Conservation (phyloP, 768 basidiomycete species). For the Panus rudis region DNA sequence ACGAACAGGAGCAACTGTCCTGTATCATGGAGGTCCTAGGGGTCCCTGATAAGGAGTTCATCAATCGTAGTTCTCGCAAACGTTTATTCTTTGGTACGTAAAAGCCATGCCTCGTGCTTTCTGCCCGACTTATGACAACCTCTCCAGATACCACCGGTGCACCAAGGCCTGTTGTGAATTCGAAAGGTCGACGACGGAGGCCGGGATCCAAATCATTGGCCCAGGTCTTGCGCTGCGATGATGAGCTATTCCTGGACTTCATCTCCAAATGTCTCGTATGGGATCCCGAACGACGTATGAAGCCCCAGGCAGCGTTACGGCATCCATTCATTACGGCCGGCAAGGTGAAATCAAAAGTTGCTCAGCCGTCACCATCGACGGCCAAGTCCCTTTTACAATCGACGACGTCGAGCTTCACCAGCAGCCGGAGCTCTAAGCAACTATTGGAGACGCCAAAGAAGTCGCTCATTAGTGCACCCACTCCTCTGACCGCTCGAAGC, state of each 20-base stretch:
- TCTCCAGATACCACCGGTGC: slow-evolving; percentile 81
- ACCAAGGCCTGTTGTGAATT: slow-evolving; percentile 90
- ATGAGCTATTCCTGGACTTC: slow-evolving; percentile 95
- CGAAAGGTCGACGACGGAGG: slow-evolving; percentile 87
- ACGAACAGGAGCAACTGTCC: slow-evolving; percentile 95
- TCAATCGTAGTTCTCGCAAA: slow-evolving; percentile 90
- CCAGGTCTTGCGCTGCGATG: slow-evolving; percentile 85
- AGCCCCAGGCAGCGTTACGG: slow-evolving; percentile 86
- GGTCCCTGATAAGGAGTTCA: slow-evolving; percentile 88
- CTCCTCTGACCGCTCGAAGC: slow-evolving; percentile 75
- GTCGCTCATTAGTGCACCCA: slow-evolving; percentile 83
- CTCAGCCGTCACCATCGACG: slow-evolving; percentile 34
- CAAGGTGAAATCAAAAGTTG: slow-evolving; percentile 41
- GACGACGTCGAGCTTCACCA: slow-evolving; percentile 42
- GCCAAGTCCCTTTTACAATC: slow-evolving; percentile 54
- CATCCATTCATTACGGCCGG: slow-evolving; percentile 83
- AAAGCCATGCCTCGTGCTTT: neutral
- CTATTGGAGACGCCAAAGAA: slow-evolving; percentile 78
- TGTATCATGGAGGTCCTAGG: slow-evolving; percentile 99
- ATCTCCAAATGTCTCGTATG: slow-evolving; percentile 94
- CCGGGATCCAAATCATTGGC: slow-evolving; percentile 88
- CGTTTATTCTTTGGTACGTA: slow-evolving; percentile 90
- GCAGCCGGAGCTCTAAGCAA: slow-evolving; percentile 45
- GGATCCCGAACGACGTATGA: slow-evolving; percentile 95
- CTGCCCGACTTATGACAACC: slow-evolving; percentile 1